phyloP scores from a whole-genome alignment of 495 filamentous ascomycete species.

The Penicillium paradoxum region DNA sequence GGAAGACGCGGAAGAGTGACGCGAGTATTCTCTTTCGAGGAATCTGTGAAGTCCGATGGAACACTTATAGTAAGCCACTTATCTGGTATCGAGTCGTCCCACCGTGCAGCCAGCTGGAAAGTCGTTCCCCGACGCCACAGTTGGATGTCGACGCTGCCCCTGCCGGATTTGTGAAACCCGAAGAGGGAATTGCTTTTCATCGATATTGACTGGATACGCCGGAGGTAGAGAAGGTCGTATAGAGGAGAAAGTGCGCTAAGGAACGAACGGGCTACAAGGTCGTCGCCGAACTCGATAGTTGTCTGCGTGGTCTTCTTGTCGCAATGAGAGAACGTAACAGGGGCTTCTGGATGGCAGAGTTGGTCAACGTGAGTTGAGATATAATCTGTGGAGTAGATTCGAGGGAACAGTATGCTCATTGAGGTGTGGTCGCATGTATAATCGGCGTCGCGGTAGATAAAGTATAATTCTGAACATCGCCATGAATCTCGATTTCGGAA shows the following conservation, averaged over 20 bases:
- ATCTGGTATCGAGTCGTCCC: constrained; percentile 30
- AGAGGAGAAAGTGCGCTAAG: constrained; percentile 29
- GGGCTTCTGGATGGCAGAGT: constrained; percentile 25
- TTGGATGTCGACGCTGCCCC: constrained; percentile 32
- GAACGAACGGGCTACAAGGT: constrained; percentile 22
- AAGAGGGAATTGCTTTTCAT: constrained; percentile 26
- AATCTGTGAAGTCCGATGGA: constrained; percentile 1
- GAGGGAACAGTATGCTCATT: constrained; percentile 27
- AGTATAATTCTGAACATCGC: constrained; percentile 31
- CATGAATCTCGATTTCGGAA: constrained; percentile 25
- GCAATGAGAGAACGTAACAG: constrained; percentile 34
- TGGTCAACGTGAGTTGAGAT: constrained; percentile 36
- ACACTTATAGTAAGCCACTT: constrained; percentile 34
- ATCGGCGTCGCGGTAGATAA: constrained; percentile 32
- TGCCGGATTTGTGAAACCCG: constrained; percentile 24
- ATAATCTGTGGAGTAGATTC: constrained; percentile 32
- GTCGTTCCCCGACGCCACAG: constrained; percentile 28
- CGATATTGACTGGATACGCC: constrained; percentile 26
- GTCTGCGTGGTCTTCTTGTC: constrained; percentile 26
- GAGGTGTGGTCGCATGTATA: constrained; percentile 27
- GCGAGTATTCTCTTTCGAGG: constrained; percentile 23
- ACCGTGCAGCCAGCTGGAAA: constrained; percentile 29
- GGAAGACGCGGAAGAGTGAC: constrained; percentile 20
- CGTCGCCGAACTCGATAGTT: constrained; percentile 25
- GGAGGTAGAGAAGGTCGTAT: constrained; percentile 32